Evolutionary conservation across 306 rosid genomes (phyloP), one percentile per base, ranked within the genome.

Genomic region (Echinosophora koreensis): DNA sequence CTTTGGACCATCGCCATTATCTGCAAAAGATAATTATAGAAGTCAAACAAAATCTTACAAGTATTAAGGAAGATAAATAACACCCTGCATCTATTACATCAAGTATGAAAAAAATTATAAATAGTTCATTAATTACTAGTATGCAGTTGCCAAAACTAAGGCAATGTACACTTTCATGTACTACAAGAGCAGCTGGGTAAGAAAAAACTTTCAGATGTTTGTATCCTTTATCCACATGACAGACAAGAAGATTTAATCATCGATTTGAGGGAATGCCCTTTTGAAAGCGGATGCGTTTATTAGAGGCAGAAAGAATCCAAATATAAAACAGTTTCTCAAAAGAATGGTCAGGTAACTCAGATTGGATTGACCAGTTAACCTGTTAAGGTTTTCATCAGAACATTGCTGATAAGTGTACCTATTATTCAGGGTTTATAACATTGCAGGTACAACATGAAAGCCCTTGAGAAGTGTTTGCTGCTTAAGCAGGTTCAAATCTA

Each of bases 1-100:
- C 97, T 86, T 82, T 90, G 99, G 69, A 91, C 89, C 96, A 88
- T 89, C 75, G 91, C 87, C 97, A 89, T 92, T 80, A 92, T 87
- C 99, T 95, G 92, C 86, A 84, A 63, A 59, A 65, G n/a, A 65
- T 27, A 50, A 83, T 58, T 64, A 67, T 41, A 63, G 13, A 77
- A 18, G 22, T 73, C 39, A 73, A 73, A 81, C 17, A 35, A 47
- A 83, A 76, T 67, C 71, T 22, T 58, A 74, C 11, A 71, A 42
- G 54, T 12, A 51, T 62, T 5, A n/a, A 59, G n/a, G 80, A 82
- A 49, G 66, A 75, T 15, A 73, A 17, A 52, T 61, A 52, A 49
- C 70, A 2, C 65, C 44, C 54, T 35, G 11, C 41, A 76, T 60
- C 46, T 37, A 85, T 37, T 62, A 57, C 63, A 52, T 75, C 51